These are phyloP conservation scores for Aplosporella prunicola DNA, from an alignment of 2,329 filamentous ascomycete species.

Conservation along the genomic window DNA sequence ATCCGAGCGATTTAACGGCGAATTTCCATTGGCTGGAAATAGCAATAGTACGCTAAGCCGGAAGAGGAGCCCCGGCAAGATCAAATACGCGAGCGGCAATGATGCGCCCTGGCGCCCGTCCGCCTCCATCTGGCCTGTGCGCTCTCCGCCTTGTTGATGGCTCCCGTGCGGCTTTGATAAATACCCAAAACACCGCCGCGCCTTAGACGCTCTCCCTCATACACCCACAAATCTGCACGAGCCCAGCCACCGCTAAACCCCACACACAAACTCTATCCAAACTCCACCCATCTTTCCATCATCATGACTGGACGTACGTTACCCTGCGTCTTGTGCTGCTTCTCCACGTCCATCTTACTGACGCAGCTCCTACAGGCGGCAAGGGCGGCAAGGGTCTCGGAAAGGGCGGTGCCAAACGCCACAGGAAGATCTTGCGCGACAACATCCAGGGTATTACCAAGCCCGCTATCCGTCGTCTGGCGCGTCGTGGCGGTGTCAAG, in stretches of 20 bases:
- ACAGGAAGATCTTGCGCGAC: conserved; percentile 47
- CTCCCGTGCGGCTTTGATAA: conserved; percentile 10
- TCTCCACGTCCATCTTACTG: conserved; percentile 16
- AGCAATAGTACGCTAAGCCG: conserved; percentile 6
- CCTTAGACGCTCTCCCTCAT: not conserved
- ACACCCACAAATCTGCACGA: not conserved
- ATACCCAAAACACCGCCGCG: conserved; percentile 3
- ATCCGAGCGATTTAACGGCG: conserved; percentile 6
- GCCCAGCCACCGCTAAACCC: conserved; percentile 2
- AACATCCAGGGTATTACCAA: conserved; percentile 49
- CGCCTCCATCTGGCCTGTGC: not conserved
- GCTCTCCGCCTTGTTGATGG: conserved; percentile 7
- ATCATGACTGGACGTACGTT: conserved; percentile 39
- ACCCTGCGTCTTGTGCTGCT: conserved; percentile 2
- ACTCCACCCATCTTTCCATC: conserved; percentile 12
- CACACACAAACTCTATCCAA: conserved; percentile 3
- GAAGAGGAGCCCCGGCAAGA: conserved; percentile 3
- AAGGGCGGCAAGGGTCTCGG: conserved; percentile 48
- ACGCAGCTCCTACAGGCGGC: conserved; percentile 34
- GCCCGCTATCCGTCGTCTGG: conserved; percentile 46
- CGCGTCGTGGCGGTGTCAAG: conserved; percentile 46
- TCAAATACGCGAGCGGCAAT: conserved; percentile 5
- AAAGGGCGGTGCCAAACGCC: conserved; percentile 46
- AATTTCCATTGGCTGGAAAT: conserved; percentile 9
- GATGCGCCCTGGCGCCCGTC: conserved; percentile 2